A percentile compares a stretch with the other conserved stretches of the same genome.
phyloP scores from a whole-genome alignment of 2,329 filamentous ascomycete genomes.

The Chaetothyriales sp. region DNA sequence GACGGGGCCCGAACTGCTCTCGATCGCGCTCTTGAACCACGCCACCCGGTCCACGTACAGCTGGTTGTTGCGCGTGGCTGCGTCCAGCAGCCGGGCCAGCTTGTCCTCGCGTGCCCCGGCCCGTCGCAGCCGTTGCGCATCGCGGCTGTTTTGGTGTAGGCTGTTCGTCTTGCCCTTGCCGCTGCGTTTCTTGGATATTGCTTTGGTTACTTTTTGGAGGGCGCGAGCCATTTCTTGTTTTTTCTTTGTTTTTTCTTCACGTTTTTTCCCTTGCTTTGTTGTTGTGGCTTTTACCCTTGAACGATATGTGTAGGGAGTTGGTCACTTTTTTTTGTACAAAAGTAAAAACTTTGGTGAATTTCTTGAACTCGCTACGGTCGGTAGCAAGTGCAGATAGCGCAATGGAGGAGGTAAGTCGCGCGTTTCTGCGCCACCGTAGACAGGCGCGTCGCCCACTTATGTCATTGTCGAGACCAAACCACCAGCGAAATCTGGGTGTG shows the following conservation, averaged over 20 bases:
- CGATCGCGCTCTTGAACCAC: constrained; percentile 55
- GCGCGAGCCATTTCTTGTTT: constrained; percentile 53
- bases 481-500: no score
- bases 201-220: constrained; percentile 71
- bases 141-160: constrained; percentile 76
- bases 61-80: constrained; percentile 58
- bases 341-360: no score
- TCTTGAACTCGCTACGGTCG: neutral
- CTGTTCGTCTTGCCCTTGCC: constrained; percentile 54
- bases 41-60: constrained; percentile 53
- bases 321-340: neutral
- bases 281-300: no score
- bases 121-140: constrained; percentile 65
- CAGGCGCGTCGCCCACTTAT: neutral
- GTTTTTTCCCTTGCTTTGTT: no score
- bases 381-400: neutral
- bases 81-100: constrained; percentile 54
- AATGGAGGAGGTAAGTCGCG: neutral
- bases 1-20: constrained; percentile 21
- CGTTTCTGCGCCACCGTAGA: neutral
- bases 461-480: neutral
- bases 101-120: constrained; percentile 71
- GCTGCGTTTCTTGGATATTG: constrained; percentile 74
- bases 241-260: neutral
- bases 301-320: neutral